Evolutionary conservation across 495 filamentous ascomycete genomes (phyloP).

Genomic region (Aspergillus baeticus): DNA sequence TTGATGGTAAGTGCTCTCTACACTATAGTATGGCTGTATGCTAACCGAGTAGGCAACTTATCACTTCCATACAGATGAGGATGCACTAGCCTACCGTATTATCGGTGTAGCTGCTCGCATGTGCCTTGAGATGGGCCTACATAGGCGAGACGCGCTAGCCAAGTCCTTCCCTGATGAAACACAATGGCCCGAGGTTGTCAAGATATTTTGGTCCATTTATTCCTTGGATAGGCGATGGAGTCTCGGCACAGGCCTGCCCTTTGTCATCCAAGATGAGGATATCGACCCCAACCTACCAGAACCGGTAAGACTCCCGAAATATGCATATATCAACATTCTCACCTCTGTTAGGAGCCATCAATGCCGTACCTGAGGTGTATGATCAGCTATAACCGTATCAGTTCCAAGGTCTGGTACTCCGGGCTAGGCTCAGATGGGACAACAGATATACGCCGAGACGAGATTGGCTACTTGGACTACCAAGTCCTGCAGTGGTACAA

Average conservation of each 20-base stretch:
- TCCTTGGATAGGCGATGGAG: constrained; percentile 80
- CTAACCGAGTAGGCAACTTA: constrained; percentile 65
- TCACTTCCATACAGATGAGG: constrained; percentile 78
- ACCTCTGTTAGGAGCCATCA: constrained; percentile 52
- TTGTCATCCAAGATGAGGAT: constrained; percentile 78
- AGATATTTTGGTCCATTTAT: constrained; percentile 80
- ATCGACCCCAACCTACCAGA: constrained; percentile 76
- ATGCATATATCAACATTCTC: not conserved
- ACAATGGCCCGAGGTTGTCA: constrained; percentile 58
- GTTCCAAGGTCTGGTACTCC: constrained; percentile 75
- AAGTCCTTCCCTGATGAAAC: constrained; percentile 59
- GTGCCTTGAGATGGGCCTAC: constrained; percentile 78
- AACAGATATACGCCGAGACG: constrained; percentile 55
- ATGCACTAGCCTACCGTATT: constrained; percentile 74
- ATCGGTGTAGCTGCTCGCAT: constrained; percentile 74
- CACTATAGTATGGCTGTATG: constrained; percentile 1
- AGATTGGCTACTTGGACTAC: constrained; percentile 74
- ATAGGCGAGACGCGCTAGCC: constrained; percentile 70
- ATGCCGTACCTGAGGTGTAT: constrained; percentile 73
- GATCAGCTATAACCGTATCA: constrained; percentile 73
- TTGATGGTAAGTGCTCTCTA: constrained; percentile 55
- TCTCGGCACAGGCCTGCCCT: constrained; percentile 77
- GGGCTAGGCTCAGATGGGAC: constrained; percentile 49
- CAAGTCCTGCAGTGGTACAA: constrained; percentile 79
- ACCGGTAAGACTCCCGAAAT: constrained; percentile 55